Base-by-base conservation (phyloP, 305 asterid genomes). In the Fraxinus velutina region DNA sequence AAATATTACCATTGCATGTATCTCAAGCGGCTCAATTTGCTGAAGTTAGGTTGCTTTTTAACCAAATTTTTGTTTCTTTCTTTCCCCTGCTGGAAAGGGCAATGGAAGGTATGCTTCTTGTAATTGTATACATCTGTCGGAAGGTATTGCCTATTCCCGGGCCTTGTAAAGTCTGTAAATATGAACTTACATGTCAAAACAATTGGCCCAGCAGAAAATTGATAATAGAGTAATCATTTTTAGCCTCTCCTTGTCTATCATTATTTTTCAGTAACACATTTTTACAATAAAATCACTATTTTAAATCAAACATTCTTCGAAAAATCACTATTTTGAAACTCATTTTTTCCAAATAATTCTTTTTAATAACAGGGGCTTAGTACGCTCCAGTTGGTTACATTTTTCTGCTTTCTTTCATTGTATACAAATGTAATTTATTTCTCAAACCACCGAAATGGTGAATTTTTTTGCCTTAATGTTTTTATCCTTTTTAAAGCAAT, bases 151-250 rank as follows among this genome's bases (percentile, higher is more conserved):
- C 87, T 86, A 71, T 83, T 74, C 64, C 74, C 71, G 76, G 89
- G 88, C 88, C 83, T 29, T 91, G 96, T 92, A 93, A 91, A 94
- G 92, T 87, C 81, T 93, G 92, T 93, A 92, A 78, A 90, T 91
- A 90, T 44, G 80, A 79, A 86, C 64, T 79, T 81, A 85, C 77
- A 81, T 84, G 78, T 83, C 81, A 78, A 74, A 44, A 44, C 87
- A 85, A 87, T 86, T 84, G 79, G 73, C 30, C 66, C 83, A 75
- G 78, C 76, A 77, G 73, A 24, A 81, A 84, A 75, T 84, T 79
- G 80, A 78, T 76, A 36, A 64, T 64, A 64, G 72, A 24, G 22
- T 30, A 68, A 70, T 55, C 66, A 50, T 50, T 50, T n/a, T 50
- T 50, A 50, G 62, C 62, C 62, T 21, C 21, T 13, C 7, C 1